Evolutionary conservation across 2,329 filamentous ascomycete genomes (phyloP).

Genomic region (Ploettnerulaceae sp.): DNA sequence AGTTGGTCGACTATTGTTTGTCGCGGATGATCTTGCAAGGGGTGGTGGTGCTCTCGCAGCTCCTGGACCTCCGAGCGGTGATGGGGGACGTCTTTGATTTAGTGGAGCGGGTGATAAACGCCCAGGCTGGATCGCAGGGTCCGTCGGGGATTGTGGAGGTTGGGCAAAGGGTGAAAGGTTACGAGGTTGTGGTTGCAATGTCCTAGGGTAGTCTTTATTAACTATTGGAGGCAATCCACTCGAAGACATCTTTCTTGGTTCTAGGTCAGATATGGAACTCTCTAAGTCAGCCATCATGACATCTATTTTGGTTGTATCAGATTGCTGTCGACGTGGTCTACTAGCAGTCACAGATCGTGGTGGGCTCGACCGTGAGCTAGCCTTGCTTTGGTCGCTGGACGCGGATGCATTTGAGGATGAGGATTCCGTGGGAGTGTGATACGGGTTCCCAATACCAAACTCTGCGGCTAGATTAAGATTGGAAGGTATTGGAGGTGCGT

Average conservation of each 20-base stretch:
- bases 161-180: conserved; percentile 17
- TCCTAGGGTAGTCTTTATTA: conserved; percentile 17
- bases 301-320: conserved; percentile 40
- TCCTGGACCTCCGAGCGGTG: conserved; percentile 10
- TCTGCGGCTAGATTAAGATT: conserved; percentile 52
- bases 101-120: conserved; percentile 34
- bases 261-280: conserved; percentile 43
- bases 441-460: conserved; percentile 58
- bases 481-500: conserved; percentile 26
- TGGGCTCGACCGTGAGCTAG: conserved; percentile 58
- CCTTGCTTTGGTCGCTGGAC: conserved; percentile 52
- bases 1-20: conserved; percentile 1
- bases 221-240: conserved; percentile 27
- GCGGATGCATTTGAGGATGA: conserved; percentile 60
- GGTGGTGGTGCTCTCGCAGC: too few species aligned
- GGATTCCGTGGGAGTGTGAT: conserved; percentile 60
- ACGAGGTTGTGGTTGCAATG: conserved; percentile 12
- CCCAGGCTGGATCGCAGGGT: conserved; percentile 41
- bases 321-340: conserved; percentile 38
- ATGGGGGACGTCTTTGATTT: conserved; percentile 13
- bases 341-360: too few species aligned
- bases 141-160: conserved; percentile 42
- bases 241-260: conserved; percentile 32
- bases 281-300: conserved; percentile 53
- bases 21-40: conserved; percentile 5